These are phyloP conservation scores for Stachybotrys echinatus DNA, from an alignment of 2,329 filamentous ascomycete genomes.

Conservation along the genomic window DNA sequence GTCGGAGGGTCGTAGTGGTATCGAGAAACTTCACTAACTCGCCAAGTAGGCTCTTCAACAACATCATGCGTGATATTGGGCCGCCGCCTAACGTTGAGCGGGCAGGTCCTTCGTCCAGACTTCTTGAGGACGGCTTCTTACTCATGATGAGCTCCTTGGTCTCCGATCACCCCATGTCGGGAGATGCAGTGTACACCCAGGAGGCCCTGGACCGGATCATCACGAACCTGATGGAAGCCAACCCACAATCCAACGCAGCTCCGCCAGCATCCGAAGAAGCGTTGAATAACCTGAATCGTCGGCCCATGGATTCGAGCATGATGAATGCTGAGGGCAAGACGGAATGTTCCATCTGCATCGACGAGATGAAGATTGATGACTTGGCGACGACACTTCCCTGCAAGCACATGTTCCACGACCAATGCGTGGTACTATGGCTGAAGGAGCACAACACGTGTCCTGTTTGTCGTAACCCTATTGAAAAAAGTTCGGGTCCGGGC, in stretches of 20 bases:
- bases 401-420: conserved; percentile 87
- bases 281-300: conserved; percentile 68
- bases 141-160: conserved; percentile 40
- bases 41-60: conserved; percentile 37
- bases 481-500: conserved; percentile 21
- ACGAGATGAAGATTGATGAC: conserved; percentile 67
- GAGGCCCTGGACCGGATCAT: conserved; percentile 88
- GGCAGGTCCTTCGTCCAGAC: conserved; percentile 6
- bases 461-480: conserved; percentile 62
- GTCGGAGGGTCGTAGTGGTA: neutral
- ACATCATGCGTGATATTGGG: conserved; percentile 34
- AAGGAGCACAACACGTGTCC: conserved; percentile 91
- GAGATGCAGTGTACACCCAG: conserved; percentile 86
- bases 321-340: conserved; percentile 60
- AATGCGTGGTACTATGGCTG: conserved; percentile 79
- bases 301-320: conserved; percentile 64
- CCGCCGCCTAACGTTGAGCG: conserved; percentile 23
- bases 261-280: conserved; percentile 73
- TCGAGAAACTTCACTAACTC: conserved; percentile 22
- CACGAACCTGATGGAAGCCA: conserved; percentile 80
- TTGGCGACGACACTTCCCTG: conserved; percentile 78
- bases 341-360: conserved; percentile 95
- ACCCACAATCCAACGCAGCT: conserved; percentile 69
- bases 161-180: conserved; percentile 29
- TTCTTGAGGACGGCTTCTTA: conserved; percentile 4